These are phyloP conservation scores for Berberis vulgaris DNA, from an alignment of 164 flowering plant species.

Conservation along the genomic window DNA sequence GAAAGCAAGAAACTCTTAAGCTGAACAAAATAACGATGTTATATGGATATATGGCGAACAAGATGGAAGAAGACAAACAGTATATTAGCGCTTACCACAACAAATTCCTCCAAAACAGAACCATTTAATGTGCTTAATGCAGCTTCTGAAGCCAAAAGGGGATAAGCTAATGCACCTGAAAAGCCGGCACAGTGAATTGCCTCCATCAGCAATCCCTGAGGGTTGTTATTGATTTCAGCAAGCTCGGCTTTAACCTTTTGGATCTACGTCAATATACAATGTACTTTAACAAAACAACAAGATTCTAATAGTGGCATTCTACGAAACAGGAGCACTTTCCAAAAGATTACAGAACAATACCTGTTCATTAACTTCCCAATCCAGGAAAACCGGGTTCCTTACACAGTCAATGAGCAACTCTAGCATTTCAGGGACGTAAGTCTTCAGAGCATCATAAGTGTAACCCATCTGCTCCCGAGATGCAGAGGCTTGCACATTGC, in stretches of 20 bases:
- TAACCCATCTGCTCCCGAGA: constrained; percentile 91
- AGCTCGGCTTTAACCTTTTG: constrained; percentile 64
- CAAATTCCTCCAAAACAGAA: constrained; percentile 65
- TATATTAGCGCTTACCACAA: constrained; percentile 38
- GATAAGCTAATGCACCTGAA: constrained; percentile 69
- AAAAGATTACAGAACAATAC: constrained; percentile 18
- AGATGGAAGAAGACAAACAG: not conserved
- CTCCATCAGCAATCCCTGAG: constrained; percentile 75
- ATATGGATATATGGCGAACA: not conserved
- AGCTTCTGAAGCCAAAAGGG: constrained; percentile 77
- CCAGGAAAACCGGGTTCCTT: constrained; percentile 80
- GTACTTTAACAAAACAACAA: constrained; percentile 5
- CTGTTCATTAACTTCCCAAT: constrained; percentile 94
- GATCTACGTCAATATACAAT: constrained; percentile 36
- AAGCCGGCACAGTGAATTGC: constrained; percentile 87
- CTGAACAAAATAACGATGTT: not conserved
- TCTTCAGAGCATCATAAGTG: constrained; percentile 74
- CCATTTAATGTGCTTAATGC: constrained; percentile 45
- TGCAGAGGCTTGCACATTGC: constrained; percentile 58
- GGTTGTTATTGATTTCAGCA: constrained; percentile 59
- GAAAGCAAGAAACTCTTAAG: not conserved
- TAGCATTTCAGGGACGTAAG: constrained; percentile 81
- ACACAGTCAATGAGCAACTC: constrained; percentile 81
- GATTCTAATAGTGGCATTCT: not conserved
- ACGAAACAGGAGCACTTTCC: not conserved